Evolutionary conservation across 2,329 filamentous ascomycete genomes (phyloP), one percentile per base, ranked within the genome.

Genomic region (Fusarium hostae): DNA sequence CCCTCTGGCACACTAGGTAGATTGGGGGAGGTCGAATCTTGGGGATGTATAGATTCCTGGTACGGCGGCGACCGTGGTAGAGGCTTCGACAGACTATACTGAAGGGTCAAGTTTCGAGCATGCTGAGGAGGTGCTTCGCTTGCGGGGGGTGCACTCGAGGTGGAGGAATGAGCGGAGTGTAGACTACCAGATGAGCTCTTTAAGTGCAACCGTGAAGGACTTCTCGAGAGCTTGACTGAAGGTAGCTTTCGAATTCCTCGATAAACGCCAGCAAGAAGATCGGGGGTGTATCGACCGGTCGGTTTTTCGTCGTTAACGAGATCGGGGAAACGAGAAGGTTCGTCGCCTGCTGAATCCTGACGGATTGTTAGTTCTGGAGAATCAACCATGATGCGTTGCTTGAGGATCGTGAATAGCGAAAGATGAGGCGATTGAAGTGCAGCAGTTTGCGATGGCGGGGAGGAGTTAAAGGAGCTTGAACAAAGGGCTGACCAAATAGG

Each of bases 41-140:
- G 59, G 75, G 79, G 67, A 71, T 78, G 59, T 74, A 71, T 66
- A 52, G 72, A 74, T 51, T 72, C 71, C 63, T 65, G 65, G 34
- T 58, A 56, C n/a, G 77, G 82, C 30, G 87, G 86, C 28, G 87
- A 83, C 66, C 85, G 83, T 39, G 87, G 88, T 26, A 89, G 78
- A 52, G 88, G 87, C 78, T 90, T 90, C 73, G 84, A 84, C 70
- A 89, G 86, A 73, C 87, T 89, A 63, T 86, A 82, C 75, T 88
- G 86, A 54, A 89, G 79, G 71, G 85, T 89, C 77, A 88, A 68
- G 73, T 84, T 86, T 71, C 86, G 83, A 63, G 81, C 87, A 88
- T 89, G 86, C 80, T 86, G 82, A 65, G 70, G 65, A 50, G 77
- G 68, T 22, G 59, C 68, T 47, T 77, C 60, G 60, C 56, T 61